phyloP scores from a whole-genome alignment of 371 early-diverging fungal genomes.

The Mucor lusitanicus region DNA sequence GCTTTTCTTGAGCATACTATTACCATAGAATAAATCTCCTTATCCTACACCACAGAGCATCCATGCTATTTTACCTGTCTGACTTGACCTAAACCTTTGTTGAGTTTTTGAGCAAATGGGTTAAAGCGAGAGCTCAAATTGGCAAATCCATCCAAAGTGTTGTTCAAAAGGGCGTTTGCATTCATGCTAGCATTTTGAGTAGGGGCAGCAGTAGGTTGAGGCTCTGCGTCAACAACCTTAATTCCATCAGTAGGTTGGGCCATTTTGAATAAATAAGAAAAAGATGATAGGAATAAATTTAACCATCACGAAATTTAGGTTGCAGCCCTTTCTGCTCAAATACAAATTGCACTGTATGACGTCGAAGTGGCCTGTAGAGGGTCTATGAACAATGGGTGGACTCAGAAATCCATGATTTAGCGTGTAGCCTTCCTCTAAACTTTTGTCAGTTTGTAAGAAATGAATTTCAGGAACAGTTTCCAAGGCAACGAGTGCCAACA shows the following conservation, averaged over 20 bases:
- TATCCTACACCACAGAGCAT: not conserved
- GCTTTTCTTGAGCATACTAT: constrained; percentile 84
- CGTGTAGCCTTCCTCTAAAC: not conserved
- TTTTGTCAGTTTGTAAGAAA: not conserved
- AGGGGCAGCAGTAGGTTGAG: constrained; percentile 12
- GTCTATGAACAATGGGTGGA: not conserved
- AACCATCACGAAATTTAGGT: not conserved
- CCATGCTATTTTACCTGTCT: constrained; percentile 62
- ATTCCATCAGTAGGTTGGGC: constrained; percentile 25
- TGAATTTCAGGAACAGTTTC: not conserved
- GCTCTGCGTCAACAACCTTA: constrained; percentile 40
- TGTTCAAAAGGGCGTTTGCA: constrained; percentile 36
- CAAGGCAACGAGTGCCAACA: not conserved
- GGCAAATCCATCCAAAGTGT: constrained; percentile 65
- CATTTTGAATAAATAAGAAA: constrained; percentile 13
- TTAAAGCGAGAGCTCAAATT: constrained; percentile 64
- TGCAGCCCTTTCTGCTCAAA: not conserved
- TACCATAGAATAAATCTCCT: not conserved
- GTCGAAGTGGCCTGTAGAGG: not conserved
- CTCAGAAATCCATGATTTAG: not conserved
- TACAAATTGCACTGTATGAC: not conserved
- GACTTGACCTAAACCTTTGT: constrained; percentile 76
- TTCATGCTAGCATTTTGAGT: constrained; percentile 18
- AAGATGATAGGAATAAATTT: not conserved
- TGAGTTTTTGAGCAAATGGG: constrained; percentile 74